Evolutionary conservation across 1,139 yeast genomes (phyloP), one percentile per base, ranked within the genome.

Genomic region (Nakaseomyces glabratus): DNA sequence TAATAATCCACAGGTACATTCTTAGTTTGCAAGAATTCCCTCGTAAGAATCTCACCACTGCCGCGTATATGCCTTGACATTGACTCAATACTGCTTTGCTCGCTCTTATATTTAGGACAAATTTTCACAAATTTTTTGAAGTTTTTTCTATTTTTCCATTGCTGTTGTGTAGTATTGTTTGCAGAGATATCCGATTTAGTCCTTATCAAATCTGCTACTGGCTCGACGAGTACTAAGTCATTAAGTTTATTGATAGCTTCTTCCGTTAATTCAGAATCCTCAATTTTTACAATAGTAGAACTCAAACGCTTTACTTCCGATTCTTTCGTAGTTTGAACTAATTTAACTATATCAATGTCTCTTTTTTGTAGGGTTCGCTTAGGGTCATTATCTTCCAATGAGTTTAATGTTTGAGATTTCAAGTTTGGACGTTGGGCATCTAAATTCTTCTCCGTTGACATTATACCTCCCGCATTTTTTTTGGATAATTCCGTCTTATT

Each of bases 111-210:
- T 15, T 35, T 38, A 7, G 58, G 57, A 43, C 49, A 42, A 4
- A 41, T 33, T 28, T 62, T 63, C 2, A 50, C 51, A 45, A 63
- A 63, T 4, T 41, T 49, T 33, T 63, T 63, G 36, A 52, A 62
- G 38, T 62, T 61, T 37, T 56, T 61, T 7, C 65, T 43, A 1
- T 51, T 52, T 20, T 45, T 36, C 60, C 61, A 55, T 24, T 40
- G 42, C 1, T 7, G 22, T 9, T 16, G 42, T 39, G 28, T 42
- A 37, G 41, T 44, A 35, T 4, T 22, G 16, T 12, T 23, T n/a
- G 9, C 19, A 14, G 13, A 15, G 31, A 26, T 12, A 17, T 10
- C 4, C 5, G 30, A 16, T 11, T 18, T 21, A 12, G 11, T 25
- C 12, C 32, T 34, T 13, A 37, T 11, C 6, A 38, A 19, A 7